A percentile compares a stretch with the other conserved stretches of the same genome.
These are phyloP conservation scores for Diaporthe citrichinensis DNA, from an alignment of 2,329 filamentous ascomycete species.

Conservation along the genomic window DNA sequence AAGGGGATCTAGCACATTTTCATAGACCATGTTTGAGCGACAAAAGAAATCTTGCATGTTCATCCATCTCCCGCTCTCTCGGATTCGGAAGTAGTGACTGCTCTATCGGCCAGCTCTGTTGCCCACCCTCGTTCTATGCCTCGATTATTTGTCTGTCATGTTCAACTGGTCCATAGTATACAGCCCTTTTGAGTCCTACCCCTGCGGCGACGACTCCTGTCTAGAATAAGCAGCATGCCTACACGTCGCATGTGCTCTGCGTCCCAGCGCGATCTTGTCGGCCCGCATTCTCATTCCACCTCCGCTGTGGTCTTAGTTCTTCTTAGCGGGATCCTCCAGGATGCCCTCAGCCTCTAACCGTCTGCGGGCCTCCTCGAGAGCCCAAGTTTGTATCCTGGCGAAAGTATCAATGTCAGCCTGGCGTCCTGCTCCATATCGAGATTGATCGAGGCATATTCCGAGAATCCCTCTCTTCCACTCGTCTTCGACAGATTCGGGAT, in stretches of 20 bases:
- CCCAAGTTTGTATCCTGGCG: constrained; percentile 97
- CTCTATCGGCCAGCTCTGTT: constrained; percentile 33
- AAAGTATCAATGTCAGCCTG: constrained; percentile 46
- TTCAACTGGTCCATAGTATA: constrained; percentile 16
- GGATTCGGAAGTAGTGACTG: constrained; percentile 18
- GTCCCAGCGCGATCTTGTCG: constrained; percentile 17
- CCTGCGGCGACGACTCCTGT: constrained; percentile 14
- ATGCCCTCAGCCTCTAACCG: constrained; percentile 97
- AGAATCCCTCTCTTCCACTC: neutral
- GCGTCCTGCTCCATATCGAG: neutral
- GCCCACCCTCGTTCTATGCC: constrained; percentile 36
- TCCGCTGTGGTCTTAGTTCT: constrained; percentile 51
- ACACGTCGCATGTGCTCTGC: neutral
- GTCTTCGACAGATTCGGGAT: too few relatives aligned
- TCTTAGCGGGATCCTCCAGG: constrained; percentile 81
- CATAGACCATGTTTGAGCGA: constrained; percentile 29
- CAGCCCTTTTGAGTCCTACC: constrained; percentile 2
- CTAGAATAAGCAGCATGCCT: constrained; percentile 25
- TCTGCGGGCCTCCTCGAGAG: constrained; percentile 94
- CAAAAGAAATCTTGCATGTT: constrained; percentile 39
- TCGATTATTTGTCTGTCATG: constrained; percentile 17
- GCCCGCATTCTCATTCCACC: neutral
- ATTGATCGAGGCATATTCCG: neutral
- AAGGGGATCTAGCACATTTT: neutral
- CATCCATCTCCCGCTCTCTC: constrained; percentile 15